Evolutionary conservation across 257 asterid species (phyloP).

Genomic region (Solanum arcanum): DNA sequence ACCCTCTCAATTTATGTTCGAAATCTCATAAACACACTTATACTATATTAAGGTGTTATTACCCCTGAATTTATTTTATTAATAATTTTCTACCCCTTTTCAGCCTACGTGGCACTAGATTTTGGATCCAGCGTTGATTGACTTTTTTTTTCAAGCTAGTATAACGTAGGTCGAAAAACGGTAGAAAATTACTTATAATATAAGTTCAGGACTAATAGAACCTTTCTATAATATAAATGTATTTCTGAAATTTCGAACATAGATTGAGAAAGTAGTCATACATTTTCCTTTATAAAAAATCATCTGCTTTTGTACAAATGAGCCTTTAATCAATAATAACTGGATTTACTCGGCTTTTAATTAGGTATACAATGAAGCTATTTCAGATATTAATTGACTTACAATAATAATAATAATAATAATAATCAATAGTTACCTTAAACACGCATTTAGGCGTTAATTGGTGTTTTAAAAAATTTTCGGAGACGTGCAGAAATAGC

Average conservation of each 20-base stretch:
- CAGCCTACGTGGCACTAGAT: too few species aligned
- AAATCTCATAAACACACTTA: rapidly evolving
- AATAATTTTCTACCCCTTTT: rapidly evolving
- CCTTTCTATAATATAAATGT: too few species aligned
- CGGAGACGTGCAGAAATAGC: not conserved
- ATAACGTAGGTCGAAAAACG: rapidly evolving
- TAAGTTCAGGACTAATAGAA: too few species aligned
- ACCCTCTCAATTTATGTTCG: rapidly evolving
- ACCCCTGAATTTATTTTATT: too few species aligned
- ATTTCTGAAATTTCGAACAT: rapidly evolving
- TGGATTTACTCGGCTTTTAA: not conserved
- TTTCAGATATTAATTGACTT: not conserved
- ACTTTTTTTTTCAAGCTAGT: too few species aligned
- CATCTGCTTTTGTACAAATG: not conserved
- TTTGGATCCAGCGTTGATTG: rapidly evolving
- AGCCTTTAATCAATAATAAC: not conserved
- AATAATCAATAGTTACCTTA: not conserved
- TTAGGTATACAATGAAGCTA: not conserved
- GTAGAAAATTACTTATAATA: too few species aligned
- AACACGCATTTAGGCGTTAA: not conserved
- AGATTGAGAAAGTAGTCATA: too few species aligned
- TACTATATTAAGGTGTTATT: too few species aligned
- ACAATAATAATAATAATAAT: not conserved
- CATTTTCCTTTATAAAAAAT: not conserved
- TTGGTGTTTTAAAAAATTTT: not conserved